These are phyloP conservation scores for Misopates orontium DNA, from an alignment of 257 asterid genomes.

Conservation along the genomic window DNA sequence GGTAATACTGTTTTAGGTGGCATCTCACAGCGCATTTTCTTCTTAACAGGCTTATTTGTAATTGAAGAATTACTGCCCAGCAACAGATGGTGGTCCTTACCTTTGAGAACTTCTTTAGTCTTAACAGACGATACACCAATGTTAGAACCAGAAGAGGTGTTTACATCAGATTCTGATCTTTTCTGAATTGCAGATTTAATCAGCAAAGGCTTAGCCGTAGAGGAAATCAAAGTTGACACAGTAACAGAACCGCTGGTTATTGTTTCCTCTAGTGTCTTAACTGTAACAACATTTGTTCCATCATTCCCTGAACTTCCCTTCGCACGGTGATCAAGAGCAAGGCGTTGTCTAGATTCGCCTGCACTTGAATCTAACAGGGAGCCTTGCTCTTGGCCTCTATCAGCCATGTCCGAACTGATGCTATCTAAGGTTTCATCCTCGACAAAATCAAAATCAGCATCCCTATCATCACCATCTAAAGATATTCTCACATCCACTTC, in stretches of 20 bases:
- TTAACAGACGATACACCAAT: constrained; percentile 5
- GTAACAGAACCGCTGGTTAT: constrained; percentile 1
- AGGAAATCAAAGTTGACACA: constrained; percentile 22
- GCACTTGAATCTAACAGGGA: constrained; percentile 11
- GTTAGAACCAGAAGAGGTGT: constrained; percentile 19
- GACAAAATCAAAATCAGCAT: constrained; percentile 57
- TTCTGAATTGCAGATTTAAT: constrained; percentile 21
- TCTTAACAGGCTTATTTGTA: constrained; percentile 37
- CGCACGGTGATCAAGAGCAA: constrained; percentile 32
- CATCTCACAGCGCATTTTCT: constrained; percentile 79
- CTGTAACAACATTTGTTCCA: constrained; percentile 15
- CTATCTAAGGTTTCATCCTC: constrained; percentile 60
- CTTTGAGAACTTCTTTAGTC: constrained; percentile 10
- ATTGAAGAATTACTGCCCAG: constrained; percentile 31
- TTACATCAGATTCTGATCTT: constrained; percentile 22
- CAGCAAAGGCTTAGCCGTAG: constrained; percentile 27
- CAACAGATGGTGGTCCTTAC: constrained; percentile 18
- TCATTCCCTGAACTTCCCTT: constrained; percentile 30
- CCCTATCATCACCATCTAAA: constrained; percentile 36
- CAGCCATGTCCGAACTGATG: constrained; percentile 37
- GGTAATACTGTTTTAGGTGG: constrained; percentile 74
- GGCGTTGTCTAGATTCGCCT: constrained; percentile 27
- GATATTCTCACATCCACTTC: constrained; percentile 27
- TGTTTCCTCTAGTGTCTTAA: constrained; percentile 6
- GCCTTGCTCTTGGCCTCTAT: constrained; percentile 10